Evolutionary conservation across 768 basidiomycete genomes (phyloP).

Genomic region (Tulasnella sp.): DNA sequence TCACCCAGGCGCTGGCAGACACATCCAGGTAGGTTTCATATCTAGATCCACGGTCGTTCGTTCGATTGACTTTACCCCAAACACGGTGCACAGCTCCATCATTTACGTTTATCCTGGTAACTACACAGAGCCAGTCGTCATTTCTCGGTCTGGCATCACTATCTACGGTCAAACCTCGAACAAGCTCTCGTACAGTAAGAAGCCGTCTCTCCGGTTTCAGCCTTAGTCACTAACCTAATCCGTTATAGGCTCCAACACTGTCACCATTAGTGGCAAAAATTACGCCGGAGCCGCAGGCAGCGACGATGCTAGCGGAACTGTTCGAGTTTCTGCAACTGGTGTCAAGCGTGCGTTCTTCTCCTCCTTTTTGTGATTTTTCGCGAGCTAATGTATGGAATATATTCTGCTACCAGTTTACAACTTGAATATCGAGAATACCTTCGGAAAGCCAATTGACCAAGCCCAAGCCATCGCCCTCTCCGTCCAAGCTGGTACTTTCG

Average conservation of each 20-base stretch:
- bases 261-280: slow-evolving; percentile 10
- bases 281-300: slow-evolving; percentile 23
- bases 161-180: slow-evolving; percentile 19
- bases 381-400: background rate
- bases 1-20: slow-evolving; percentile 18
- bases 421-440: slow-evolving; percentile 18
- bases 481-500: slow-evolving; percentile 6
- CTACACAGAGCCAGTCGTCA: background rate
- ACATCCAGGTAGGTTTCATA: background rate
- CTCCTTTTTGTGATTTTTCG: background rate
- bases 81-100: background rate
- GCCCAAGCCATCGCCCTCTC: slow-evolving; percentile 17
- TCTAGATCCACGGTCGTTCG: background rate
- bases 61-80: background rate
- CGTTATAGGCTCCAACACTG: background rate
- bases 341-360: slow-evolving; percentile 16
- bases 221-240: background rate
- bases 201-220: background rate
- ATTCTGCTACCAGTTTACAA: slow-evolving; percentile 17
- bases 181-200: background rate
- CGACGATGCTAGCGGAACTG: slow-evolving; percentile 23
- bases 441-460: background rate
- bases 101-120: background rate
- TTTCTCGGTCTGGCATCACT: slow-evolving; percentile 10
- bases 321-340: slow-evolving; percentile 19